Evolutionary conservation across 1,139 yeast species (phyloP), one percentile per base, ranked within the genome.

Genomic region (Candida pseudocylindracea): DNA sequence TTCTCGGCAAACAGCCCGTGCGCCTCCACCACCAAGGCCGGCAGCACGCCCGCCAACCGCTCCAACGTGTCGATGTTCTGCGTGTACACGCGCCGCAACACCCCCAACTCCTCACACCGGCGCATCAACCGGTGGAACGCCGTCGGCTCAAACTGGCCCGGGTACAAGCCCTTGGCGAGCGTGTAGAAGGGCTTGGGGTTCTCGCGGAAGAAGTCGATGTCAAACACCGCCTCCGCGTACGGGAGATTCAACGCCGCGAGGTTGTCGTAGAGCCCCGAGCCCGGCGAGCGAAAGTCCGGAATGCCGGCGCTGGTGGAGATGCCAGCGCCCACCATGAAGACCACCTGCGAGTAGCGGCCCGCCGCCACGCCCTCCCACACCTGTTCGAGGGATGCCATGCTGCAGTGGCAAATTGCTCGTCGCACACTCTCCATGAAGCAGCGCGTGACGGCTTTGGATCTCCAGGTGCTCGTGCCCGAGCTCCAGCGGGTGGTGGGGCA

Each of bases 191-290:
- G 91, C 39, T 67, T 60, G 0, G 96, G 96, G 34, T 67, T 63
- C 36, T 72, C 60, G 33, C 63, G 54, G 48, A 81, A 80, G 50
- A 69, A 88, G 27, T 72, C 83, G 27, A 85, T 74, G 46, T 83
- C 96, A 49, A 85, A 88, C 1, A 88, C 94, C 0, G 95, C 95
- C 49, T 85, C 98, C 1, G 96, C 91, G 45, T 68, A 83, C 5
- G 96, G 96, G 32, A 85, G 56, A 30, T 79, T 61, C 29, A 85
- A 55, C 39, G 69, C 63, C 30, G 78, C 67, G 35, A 88, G 55
- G 46, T 88, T 85, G 39, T 85, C 69, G 45, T 85, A 85, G 8
- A 85, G 60, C 0, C 98, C 98, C 0, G 96, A 85, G 33, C 72
- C 66, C 1, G 96, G 95, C 12, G 92, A 72, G 41, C 96, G 60